Evolutionary conservation across 805 yeast species (phyloP), one percentile per base, ranked within the genome.

Genomic region (Kockiozyma suomiensis): DNA sequence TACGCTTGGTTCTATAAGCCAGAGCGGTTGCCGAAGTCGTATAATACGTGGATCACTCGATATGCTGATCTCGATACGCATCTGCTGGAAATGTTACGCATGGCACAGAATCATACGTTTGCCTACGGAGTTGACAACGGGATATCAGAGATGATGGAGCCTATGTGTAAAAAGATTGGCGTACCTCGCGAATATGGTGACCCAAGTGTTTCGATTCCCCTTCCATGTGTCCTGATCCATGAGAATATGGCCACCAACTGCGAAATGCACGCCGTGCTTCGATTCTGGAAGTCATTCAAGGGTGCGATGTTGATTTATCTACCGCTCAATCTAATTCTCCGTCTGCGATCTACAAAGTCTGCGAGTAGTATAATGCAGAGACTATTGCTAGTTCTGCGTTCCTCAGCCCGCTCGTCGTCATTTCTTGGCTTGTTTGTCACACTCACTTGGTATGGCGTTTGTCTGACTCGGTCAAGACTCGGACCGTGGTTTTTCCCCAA

Each of bases 41-140:
- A 80, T 64, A 69, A 73, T 28, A 70, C 71, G 52, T 80, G 83
- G 83, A 80, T 80, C 65, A 78, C 83, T 2, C 74, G 74, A 45
- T 81, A 81, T 19, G 82, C 83, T 6, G 73, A 75, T 56, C 77
- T 79, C 79, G 82, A 80, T 61, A 69, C 68, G 26, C 80, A 74
- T 40, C 61, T 80, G 12, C 68, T 77, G 2, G 66, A 67, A 15
- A 71, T 72, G 2, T 71, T 80, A 40, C 68, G 72, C 33, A 60
- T 66, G 4, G 47, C 80, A n/a, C 73, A 74, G 32, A 59, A 69
- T 3, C 74, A 74, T 3, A 65, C 68, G 21, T 59, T 76, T 43
- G 62, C 65, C 23, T 80, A 80, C 63, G 82, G 82, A 8, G 66
- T 70, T 32, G 62, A 67, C 4, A 68, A 72, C 12, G 69, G 69